Percentiles rank a stretch among this genome's conserved stretches.
Conservation (phyloP, 768 basidiomycete genomes). For the Lentinula lateritia region DNA sequence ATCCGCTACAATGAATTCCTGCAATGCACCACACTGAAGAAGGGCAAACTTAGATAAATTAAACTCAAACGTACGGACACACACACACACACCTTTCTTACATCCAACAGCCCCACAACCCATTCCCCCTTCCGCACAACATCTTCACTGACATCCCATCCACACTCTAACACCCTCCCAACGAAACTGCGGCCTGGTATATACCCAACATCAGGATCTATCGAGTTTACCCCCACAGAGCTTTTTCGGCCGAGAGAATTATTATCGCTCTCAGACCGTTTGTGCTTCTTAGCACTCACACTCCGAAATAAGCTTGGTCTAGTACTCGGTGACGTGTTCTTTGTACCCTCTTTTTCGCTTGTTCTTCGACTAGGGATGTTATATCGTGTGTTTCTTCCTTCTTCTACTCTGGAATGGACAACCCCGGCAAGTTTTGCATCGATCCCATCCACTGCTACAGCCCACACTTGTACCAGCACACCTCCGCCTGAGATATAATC, state of each 20-base stretch:
- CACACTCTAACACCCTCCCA: constrained; percentile 76
- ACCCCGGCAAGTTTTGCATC: constrained; percentile 66
- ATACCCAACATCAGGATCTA: constrained; percentile 52
- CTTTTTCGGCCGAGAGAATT: constrained; percentile 8
- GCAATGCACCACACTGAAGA: constrained; percentile 71
- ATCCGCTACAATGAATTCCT: constrained; percentile 86
- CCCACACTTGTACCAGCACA: constrained; percentile 84
- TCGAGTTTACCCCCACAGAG: constrained; percentile 11
- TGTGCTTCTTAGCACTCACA: background rate
- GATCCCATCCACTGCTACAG: constrained; percentile 74
- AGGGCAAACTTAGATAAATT: constrained; percentile 8
- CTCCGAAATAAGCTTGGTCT: constrained; percentile 5
- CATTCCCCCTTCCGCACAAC: constrained; percentile 73
- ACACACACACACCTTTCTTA: constrained; percentile 59
- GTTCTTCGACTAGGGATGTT: background rate
- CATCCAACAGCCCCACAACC: constrained; percentile 77
- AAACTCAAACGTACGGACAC: constrained; percentile 4
- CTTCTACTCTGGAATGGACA: background rate
- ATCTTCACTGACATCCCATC: constrained; percentile 73
- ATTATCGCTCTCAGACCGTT: constrained; percentile 9
- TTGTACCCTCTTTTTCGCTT: background rate
- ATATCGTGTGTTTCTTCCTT: background rate
- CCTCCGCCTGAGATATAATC: constrained; percentile 60
- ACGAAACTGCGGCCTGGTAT: constrained; percentile 87
- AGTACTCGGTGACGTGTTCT: background rate